Conservation (phyloP, 768 basidiomycete species). For the Suillus tomentosus region DNA sequence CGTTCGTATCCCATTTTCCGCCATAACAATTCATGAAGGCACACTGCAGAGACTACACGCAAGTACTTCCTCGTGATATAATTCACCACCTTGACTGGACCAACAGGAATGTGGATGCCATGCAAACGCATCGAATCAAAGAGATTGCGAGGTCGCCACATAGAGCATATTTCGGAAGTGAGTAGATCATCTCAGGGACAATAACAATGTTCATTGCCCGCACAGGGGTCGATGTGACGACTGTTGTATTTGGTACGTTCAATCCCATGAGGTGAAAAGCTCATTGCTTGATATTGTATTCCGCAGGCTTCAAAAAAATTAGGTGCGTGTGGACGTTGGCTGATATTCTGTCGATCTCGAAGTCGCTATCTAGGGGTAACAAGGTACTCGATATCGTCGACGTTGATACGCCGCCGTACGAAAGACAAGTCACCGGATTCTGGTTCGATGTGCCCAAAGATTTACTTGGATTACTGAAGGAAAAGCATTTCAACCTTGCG, state of each 20-base stretch:
- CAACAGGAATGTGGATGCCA: conserved; percentile 71
- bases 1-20: conserved; percentile 11
- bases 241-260: conserved; percentile 71
- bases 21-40: conserved; percentile 1
- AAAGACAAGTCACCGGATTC: conserved; percentile 69
- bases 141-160: conserved; percentile 58
- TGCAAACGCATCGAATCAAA: conserved; percentile 73
- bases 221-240: conserved; percentile 61
- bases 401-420: conserved; percentile 76
- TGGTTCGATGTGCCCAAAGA: conserved; percentile 76
- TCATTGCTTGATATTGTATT: conserved; percentile 6
- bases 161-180: conserved; percentile 72
- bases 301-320: conserved; percentile 77
- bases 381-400: conserved; percentile 76
- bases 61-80: conserved; percentile 23
- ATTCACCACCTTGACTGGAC: background rate
- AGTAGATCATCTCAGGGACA: conserved; percentile 28
- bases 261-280: background rate
- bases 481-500: conserved; percentile 63
- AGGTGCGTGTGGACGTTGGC: conserved; percentile 40
- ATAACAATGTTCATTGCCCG: conserved; percentile 1
- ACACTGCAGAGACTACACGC: conserved; percentile 71
- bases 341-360: conserved; percentile 7
- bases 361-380: conserved; percentile 44
- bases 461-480: conserved; percentile 53